Evolutionary conservation across 139 green algal species (phyloP).

Genomic region (Chlamydomonas eustigma): DNA sequence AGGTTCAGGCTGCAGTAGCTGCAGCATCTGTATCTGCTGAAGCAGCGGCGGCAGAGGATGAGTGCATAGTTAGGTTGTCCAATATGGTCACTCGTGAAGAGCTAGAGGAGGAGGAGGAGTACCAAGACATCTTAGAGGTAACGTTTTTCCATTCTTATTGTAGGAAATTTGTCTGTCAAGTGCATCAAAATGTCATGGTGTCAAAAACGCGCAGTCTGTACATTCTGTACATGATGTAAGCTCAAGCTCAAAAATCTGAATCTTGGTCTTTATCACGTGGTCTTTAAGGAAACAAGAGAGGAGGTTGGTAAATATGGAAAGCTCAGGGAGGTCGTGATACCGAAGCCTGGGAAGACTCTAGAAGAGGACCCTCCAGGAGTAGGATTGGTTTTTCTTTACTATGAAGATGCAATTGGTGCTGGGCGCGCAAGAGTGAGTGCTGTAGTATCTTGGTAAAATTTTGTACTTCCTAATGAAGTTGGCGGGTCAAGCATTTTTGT

Average conservation of each 20-base stretch:
- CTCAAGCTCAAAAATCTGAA: neutral
- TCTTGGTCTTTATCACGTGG: neutral
- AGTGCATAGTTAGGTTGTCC: slow-evolving; percentile 38
- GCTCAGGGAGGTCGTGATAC: slow-evolving; percentile 45
- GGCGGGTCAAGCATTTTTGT: neutral
- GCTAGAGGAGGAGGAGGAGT: slow-evolving; percentile 56
- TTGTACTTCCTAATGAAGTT: neutral
- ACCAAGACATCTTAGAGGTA: slow-evolving; percentile 33
- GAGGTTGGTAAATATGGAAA: slow-evolving; percentile 62
- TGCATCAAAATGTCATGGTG: no score
- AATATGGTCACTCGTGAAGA: slow-evolving; percentile 51
- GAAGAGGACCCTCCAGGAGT: slow-evolving; percentile 43
- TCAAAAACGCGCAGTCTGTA: no score
- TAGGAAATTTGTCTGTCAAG: no score
- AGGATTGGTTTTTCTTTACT: slow-evolving; percentile 55
- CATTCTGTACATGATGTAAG: no score
- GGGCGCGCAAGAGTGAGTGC: slow-evolving; percentile 16
- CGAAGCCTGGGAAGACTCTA: slow-evolving; percentile 17
- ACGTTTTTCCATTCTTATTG: no score
- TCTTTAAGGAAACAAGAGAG: slow-evolving; percentile 5
- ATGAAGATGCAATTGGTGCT: slow-evolving; percentile 13
- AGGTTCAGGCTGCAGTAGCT: neutral
- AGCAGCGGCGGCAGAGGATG: neutral
- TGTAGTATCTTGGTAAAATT: neutral
- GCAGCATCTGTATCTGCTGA: neutral